phyloP scores from a whole-genome alignment of 73 alveolate species.

The Paramecium sexaurelia region DNA sequence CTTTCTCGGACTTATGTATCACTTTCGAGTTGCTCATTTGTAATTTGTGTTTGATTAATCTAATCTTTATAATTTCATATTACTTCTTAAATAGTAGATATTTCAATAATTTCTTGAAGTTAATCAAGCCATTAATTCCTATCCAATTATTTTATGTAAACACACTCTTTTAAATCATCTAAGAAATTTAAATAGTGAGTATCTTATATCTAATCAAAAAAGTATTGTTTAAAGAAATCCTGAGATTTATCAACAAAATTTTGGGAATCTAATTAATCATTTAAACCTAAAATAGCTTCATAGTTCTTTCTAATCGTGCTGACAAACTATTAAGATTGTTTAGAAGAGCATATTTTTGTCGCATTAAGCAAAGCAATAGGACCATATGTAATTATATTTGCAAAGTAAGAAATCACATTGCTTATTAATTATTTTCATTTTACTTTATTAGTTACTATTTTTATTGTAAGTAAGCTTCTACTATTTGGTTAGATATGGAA shows the following conservation, averaged over 20 bases:
- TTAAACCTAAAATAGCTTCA: slow-evolving; percentile 13
- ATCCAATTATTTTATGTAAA: background rate
- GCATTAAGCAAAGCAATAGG: background rate
- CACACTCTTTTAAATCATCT: background rate
- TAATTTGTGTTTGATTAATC: slow-evolving; percentile 17
- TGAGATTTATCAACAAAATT: background rate
- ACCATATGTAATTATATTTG: background rate
- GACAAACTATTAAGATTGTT: background rate
- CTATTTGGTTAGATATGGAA: background rate
- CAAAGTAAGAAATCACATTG: background rate
- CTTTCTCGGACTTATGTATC: background rate
- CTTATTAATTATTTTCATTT: background rate
- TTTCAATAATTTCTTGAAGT: background rate
- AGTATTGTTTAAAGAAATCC: background rate
- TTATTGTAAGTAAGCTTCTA: background rate
- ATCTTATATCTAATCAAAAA: background rate
- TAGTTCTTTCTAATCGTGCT: background rate
- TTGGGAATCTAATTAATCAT: background rate
- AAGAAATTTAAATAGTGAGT: background rate
- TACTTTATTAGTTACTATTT: background rate
- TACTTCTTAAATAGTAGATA: slow-evolving; percentile 30
- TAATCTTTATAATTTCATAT: background rate
- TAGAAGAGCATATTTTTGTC: background rate
- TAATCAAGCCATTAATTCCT: background rate
- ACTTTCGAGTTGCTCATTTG: background rate